Percentiles rank a stretch among this genome's conserved stretches.
These are phyloP conservation scores for Phytophthora hibernalis DNA, from an alignment of 352 stramenopile species.

Conservation along the genomic window DNA sequence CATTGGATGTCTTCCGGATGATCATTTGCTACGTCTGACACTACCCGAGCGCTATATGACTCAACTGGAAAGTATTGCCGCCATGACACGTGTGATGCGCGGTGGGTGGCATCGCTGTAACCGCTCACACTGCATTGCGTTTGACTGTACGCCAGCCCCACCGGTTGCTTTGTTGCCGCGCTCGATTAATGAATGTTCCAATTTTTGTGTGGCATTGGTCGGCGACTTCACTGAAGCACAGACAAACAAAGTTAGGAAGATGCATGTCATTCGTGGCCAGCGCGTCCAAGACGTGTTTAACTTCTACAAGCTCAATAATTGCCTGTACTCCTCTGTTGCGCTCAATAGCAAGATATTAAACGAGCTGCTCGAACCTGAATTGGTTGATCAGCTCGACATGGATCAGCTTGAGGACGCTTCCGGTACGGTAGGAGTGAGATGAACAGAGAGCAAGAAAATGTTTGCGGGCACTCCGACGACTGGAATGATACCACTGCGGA, in stretches of 20 bases:
- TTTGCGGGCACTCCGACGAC: no score
- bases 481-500: no score
- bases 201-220: neutral
- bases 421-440: no score
- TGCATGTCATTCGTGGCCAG: constrained; percentile 1
- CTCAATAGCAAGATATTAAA: no score
- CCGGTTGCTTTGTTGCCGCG: neutral
- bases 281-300: no score
- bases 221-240: constrained; percentile 9
- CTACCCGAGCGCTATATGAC: constrained; percentile 2
- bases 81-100: constrained; percentile 6
- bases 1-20: neutral
- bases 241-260: neutral
- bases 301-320: neutral
- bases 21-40: neutral
- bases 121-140: neutral
- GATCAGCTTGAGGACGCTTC: no score
- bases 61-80: constrained; percentile 1
- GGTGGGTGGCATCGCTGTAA: neutral
- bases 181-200: neutral
- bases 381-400: no score
- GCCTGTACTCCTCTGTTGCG: no score
- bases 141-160: neutral
- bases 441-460: no score
- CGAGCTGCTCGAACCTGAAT: no score